A percentile compares a stretch with the other conserved stretches of the same genome.
These are phyloP conservation scores for Lentinus tigrinus DNA, from an alignment of 768 basidiomycete genomes.

Conservation along the genomic window DNA sequence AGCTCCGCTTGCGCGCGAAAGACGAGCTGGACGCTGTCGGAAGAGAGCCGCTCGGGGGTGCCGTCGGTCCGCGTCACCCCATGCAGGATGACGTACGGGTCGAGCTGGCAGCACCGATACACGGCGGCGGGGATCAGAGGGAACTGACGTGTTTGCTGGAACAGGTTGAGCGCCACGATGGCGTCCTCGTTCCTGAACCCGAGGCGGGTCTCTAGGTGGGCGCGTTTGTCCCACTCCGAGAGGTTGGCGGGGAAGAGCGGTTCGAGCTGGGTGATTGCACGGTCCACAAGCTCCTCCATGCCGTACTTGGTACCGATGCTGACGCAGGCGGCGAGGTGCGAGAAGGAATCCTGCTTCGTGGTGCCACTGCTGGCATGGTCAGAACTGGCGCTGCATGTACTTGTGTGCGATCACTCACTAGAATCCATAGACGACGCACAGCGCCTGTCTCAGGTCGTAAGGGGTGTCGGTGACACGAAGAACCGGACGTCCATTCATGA, in stretches of 20 bases:
- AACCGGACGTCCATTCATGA: background rate
- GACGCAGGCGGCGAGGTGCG: background rate
- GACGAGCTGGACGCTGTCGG: background rate
- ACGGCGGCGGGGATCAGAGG: background rate
- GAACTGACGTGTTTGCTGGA: background rate
- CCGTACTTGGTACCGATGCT: background rate
- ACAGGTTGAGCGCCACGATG: background rate
- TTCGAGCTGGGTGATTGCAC: background rate
- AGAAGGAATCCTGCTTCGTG: background rate
- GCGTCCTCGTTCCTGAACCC: background rate
- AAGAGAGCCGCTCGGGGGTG: background rate
- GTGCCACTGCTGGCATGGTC: too few relatives aligned
- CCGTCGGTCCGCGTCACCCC: background rate
- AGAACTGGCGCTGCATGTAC: too few relatives aligned
- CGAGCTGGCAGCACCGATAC: background rate
- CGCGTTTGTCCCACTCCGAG: background rate
- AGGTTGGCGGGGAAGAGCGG: background rate
- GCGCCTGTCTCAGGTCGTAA: background rate
- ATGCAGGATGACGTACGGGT: background rate
- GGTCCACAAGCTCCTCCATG: background rate
- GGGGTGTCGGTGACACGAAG: background rate
- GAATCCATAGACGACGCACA: background rate
- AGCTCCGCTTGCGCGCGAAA: background rate
- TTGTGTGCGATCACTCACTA: background rate
- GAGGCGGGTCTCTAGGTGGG: background rate